These are phyloP conservation scores for Naganishia onofrii DNA, from an alignment of 768 basidiomycete genomes.

Conservation along the genomic window DNA sequence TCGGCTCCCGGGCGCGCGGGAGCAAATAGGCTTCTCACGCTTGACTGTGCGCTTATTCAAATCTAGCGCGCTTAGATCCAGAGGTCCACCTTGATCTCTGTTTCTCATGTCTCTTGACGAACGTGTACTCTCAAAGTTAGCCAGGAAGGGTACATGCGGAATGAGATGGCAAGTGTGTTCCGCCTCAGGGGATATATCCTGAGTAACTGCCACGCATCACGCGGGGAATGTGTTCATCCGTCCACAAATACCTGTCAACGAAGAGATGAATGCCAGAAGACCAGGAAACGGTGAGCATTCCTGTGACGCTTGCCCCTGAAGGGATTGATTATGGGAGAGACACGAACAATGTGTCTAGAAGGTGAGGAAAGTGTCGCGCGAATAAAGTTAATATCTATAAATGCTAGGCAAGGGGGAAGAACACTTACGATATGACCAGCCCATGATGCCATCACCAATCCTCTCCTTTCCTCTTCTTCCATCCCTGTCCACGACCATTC, in stretches of 20 bases:
- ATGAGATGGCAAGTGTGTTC: no score
- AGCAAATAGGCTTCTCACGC: neutral
- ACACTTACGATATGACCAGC: conserved; percentile 3
- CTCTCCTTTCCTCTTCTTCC: conserved; percentile 45
- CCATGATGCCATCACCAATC: conserved; percentile 37
- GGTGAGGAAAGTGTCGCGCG: neutral
- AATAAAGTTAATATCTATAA: neutral
- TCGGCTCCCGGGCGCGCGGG: neutral
- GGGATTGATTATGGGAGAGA: neutral
- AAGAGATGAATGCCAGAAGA: neutral
- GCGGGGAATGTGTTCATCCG: neutral
- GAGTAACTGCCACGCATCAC: neutral
- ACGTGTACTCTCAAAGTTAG: neutral
- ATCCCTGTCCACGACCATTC: conserved; percentile 49
- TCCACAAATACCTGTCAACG: neutral
- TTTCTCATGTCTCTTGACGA: neutral
- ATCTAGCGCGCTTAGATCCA: neutral
- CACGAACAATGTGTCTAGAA: conserved; percentile 16
- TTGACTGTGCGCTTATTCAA: neutral
- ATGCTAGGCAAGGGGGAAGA: neutral
- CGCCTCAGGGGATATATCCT: neutral
- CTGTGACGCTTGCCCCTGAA: neutral
- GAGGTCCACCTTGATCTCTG: neutral
- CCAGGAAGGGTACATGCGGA: neutral
- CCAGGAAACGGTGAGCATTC: neutral